These are phyloP conservation scores for Vigna unguiculata DNA, from an alignment of 306 rosid genomes.

Conservation along the genomic window DNA sequence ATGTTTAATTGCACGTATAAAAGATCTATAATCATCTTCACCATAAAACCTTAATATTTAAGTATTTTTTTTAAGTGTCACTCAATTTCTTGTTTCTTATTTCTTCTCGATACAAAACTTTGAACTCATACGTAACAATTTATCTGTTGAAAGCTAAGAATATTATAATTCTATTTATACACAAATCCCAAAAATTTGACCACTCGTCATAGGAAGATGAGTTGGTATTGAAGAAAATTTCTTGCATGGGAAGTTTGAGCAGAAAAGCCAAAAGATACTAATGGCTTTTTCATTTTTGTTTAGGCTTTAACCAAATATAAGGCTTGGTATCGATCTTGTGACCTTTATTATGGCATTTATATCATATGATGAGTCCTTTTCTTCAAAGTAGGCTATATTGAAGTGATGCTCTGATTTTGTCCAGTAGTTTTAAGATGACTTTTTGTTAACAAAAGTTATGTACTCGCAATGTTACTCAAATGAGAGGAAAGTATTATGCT, in stretches of 20 bases:
- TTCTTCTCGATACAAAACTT: too few species aligned
- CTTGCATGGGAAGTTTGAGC: not conserved
- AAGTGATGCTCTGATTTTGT: slow-evolving; percentile 12
- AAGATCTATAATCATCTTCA: too few species aligned
- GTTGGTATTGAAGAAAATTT: not conserved
- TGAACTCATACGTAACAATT: too few species aligned
- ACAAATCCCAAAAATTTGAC: too few species aligned
- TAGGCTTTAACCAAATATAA: not conserved
- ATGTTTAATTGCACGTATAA: too few species aligned
- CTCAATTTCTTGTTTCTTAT: too few species aligned
- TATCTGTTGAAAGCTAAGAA: too few species aligned
- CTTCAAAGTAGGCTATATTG: not conserved
- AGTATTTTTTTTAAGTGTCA: too few species aligned
- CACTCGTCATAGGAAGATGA: too few species aligned
- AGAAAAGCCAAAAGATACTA: not conserved
- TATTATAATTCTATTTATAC: not conserved
- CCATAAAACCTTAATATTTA: too few species aligned
- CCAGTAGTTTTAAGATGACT: not conserved
- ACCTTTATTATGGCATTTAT: not conserved
- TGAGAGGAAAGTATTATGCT: slow-evolving; percentile 29
- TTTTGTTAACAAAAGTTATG: not conserved
- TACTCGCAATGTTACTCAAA: not conserved
- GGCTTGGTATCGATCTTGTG: not conserved
- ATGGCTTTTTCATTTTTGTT: too few species aligned
- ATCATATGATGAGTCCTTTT: not conserved